Base-by-base conservation (phyloP, 257 asterid genomes). In the Fraxinus anomala region DNA sequence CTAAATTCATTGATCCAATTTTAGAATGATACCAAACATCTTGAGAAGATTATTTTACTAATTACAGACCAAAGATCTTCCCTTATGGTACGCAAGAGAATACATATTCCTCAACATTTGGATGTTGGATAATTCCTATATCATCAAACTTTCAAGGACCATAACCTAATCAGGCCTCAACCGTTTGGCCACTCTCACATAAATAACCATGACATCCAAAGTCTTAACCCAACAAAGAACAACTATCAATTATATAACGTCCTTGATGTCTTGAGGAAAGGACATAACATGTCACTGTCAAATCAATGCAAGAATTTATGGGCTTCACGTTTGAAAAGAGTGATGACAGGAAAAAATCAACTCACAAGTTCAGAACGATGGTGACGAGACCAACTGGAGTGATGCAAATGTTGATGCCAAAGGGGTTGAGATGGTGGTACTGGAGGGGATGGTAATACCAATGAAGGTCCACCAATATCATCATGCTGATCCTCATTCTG, bases 321-420 rank as follows among this genome's bases (percentile, higher is more conserved):
- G 1, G 7, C 16, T 61, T 61, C 33, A 24, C 68, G 3, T 23
- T 3, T 63, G 34, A 4, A 63, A 63, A 11, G 36, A 47, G 59
- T 4, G 21, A 47, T 47, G 34, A 63, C 34, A 54, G 47, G 63
- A 10, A 44, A 54, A 23, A 79, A 39, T 31, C 68, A 30, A 80
- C 98, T 87, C 81, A 93, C 97, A 68, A 89, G 87, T 82, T 96
- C 97, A 59, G 97, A 76, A 76, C 97, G 99, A 85, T 89, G 97
- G 66, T 87, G 95, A 68, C 97, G 99, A 47, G 94, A 77, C 98
- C 97, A 96, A 72, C 91, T 84, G 65, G 99, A 79, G 76, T 91
- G 94, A 80, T 87, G 95, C 83, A 92, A 83, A 75, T 81, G 94
- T 80, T 88, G 97, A 83, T 94, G 97, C 96, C 98, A 89, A 81